Evolutionary conservation across 768 basidiomycete genomes (phyloP).

Genomic region (Pleurotus platypus): DNA sequence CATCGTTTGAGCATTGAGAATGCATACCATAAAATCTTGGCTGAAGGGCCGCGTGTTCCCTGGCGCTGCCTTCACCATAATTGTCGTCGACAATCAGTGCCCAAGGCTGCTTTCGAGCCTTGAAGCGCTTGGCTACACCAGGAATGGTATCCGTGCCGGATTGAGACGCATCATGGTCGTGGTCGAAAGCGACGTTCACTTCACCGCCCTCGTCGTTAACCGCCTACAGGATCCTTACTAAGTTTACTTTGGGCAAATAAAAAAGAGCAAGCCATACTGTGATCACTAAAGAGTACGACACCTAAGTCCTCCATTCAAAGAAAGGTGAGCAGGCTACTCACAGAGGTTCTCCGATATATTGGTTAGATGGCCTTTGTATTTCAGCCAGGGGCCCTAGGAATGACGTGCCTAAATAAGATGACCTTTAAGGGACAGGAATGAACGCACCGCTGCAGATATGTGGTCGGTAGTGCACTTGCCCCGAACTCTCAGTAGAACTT

Average conservation of each 20-base stretch:
- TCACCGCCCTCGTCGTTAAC: conserved; percentile 94
- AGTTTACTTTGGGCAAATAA: background rate
- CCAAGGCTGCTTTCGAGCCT: conserved; percentile 83
- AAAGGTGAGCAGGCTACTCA: conserved; percentile 34
- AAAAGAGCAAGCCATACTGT: conserved; percentile 41
- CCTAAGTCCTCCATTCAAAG: background rate
- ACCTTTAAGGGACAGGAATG: background rate
- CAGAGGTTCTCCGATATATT: conserved; percentile 96
- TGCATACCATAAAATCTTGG: conserved; percentile 84
- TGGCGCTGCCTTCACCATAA: conserved; percentile 96
- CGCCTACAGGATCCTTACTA: conserved; percentile 41
- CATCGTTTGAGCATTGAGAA: background rate
- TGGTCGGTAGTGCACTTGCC: conserved; percentile 99
- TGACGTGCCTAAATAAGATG: background rate
- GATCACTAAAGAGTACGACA: conserved; percentile 56
- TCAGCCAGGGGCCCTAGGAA: conserved; percentile 89
- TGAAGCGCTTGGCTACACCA: conserved; percentile 84
- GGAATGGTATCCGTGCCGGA: conserved; percentile 79
- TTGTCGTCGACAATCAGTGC: conserved; percentile 94
- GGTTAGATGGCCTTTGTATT: conserved; percentile 95
- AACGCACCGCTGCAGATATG: conserved; percentile 87
- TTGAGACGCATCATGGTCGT: conserved; percentile 42
- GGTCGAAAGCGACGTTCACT: conserved; percentile 89
- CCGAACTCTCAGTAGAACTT: conserved; percentile 83
- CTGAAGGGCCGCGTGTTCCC: conserved; percentile 96